Evolutionary conservation across 805 yeast species (phyloP), one percentile per base, ranked within the genome.

Genomic region (Ogataea populi-albae): DNA sequence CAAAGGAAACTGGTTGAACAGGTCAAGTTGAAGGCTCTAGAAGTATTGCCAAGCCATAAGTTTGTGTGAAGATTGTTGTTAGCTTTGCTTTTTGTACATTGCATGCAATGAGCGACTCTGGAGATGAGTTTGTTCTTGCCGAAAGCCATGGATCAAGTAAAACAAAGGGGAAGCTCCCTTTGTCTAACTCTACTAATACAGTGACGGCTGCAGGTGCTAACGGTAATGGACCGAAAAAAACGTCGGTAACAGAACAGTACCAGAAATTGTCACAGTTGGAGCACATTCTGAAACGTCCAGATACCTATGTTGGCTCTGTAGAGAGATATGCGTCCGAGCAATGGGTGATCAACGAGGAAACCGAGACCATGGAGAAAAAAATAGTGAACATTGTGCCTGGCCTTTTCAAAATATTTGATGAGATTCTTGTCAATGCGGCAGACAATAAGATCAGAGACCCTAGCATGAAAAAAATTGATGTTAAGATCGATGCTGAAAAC

Each of bases 361-460:
- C 73, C 1, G 71, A 75, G 31, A 65, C 75, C 9, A 78, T 84
- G 85, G 71, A 57, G 34, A 75, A 70, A 44, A 74, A 66, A 43
- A 57, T 55, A 1, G 95, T 93, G 18, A 75, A 70, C 29, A 84
- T 89, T 46, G 98, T 93, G 8, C 99, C 99, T 2, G 99, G 98
- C 32, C 65, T 93, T 43, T 91, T 87, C 65, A 93, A 93, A 64
- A 91, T 93, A 37, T 93, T 93, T 58, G 99, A 93, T 61, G 99
- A 93, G 65, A 89, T 93, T 40, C 68, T 93, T 43, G 99, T 93
- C 35, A 93, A 93, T 61, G 98, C 99, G 5, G 99, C 99, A 10
- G 99, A 93, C 64, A 93, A 93, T 68, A 93, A 93, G 66, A 91
- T 91, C 42, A 77, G 98, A 49, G 99, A 93, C 57, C 87, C 96